Evolutionary conservation across 495 filamentous ascomycete genomes (phyloP).

Genomic region (Hypomontagnella monticulosa): DNA sequence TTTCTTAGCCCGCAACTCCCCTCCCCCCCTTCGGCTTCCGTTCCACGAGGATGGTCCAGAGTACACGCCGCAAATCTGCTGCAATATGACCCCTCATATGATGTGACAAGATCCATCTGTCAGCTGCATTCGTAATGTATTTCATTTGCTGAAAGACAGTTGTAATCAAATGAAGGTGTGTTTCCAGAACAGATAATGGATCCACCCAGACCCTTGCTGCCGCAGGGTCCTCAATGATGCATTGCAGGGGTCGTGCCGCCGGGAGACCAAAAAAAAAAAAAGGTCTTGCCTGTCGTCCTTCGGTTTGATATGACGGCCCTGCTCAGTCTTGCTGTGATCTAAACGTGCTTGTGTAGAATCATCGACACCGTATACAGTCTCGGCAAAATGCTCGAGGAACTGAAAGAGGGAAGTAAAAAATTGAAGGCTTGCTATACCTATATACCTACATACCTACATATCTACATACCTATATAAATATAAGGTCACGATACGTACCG

Average conservation of each 20-base stretch:
- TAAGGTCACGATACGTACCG: background rate
- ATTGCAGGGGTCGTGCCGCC: slow-evolving; percentile 25
- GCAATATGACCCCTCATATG: slow-evolving; percentile 8
- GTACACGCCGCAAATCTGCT: slow-evolving; percentile 4
- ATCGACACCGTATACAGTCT: no score
- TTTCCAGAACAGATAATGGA: slow-evolving; percentile 12
- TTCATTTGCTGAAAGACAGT: slow-evolving; percentile 3
- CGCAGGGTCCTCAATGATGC: slow-evolving; percentile 25
- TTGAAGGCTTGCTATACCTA: no score
- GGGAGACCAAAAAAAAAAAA: background rate
- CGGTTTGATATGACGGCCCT: no score
- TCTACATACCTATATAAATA: background rate
- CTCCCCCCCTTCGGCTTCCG: background rate
- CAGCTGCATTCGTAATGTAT: slow-evolving; percentile 7
- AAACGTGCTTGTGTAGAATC: no score
- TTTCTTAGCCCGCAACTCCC: slow-evolving; percentile 1
- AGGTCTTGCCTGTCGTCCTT: no score
- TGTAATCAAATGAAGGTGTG: slow-evolving; percentile 14
- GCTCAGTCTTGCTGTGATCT: no score
- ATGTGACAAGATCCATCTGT: slow-evolving; percentile 19
- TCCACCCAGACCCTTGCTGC: slow-evolving; percentile 26
- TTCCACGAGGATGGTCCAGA: slow-evolving; percentile 5
- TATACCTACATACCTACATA: slow-evolving; percentile 1
- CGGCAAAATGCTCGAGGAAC: no score
- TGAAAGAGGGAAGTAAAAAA: no score